These are phyloP conservation scores for Aspergillus niger DNA, from an alignment of 2,329 filamentous ascomycete genomes.

Conservation along the genomic window DNA sequence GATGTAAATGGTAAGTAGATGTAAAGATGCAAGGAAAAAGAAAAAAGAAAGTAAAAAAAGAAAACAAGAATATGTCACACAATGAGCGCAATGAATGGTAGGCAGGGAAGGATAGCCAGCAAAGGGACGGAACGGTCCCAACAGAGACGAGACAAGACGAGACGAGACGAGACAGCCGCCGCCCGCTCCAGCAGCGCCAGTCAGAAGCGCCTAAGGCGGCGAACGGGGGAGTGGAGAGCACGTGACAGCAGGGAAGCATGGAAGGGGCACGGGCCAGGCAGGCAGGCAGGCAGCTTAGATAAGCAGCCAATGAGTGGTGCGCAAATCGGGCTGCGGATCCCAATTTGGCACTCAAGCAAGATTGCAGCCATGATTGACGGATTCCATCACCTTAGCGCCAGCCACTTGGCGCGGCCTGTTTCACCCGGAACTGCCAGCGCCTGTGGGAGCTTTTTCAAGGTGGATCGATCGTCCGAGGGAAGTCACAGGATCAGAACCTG, in stretches of 20 bases:
- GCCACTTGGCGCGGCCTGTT: slow-evolving; percentile 15
- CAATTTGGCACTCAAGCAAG: slow-evolving; percentile 12
- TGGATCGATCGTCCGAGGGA: no score
- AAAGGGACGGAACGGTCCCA: slow-evolving; percentile 2
- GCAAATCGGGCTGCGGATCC: slow-evolving; percentile 14
- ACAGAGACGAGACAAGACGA: not conserved
- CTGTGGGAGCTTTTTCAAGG: not conserved
- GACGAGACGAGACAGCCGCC: not conserved
- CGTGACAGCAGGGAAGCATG: slow-evolving; percentile 24
- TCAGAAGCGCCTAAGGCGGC: slow-evolving; percentile 10
- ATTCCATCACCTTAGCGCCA: slow-evolving; percentile 10
- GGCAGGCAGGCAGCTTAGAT: slow-evolving; percentile 16
- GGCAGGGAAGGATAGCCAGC: not conserved
- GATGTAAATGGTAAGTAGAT: not conserved
- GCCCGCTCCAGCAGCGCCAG: not conserved
- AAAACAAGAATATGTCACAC: not conserved
- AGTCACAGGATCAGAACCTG: no score
- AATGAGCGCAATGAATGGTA: not conserved
- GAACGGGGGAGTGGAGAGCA: slow-evolving; percentile 25
- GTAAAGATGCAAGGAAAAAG: slow-evolving; percentile 39
- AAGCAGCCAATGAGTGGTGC: slow-evolving; percentile 19
- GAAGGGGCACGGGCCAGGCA: slow-evolving; percentile 24
- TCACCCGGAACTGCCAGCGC: slow-evolving; percentile 13
- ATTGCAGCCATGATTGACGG: slow-evolving; percentile 10
- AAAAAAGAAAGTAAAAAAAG: not conserved